Conservation (phyloP, 2,329 filamentous ascomycete genomes). For the Cryphonectria parasitica region DNA sequence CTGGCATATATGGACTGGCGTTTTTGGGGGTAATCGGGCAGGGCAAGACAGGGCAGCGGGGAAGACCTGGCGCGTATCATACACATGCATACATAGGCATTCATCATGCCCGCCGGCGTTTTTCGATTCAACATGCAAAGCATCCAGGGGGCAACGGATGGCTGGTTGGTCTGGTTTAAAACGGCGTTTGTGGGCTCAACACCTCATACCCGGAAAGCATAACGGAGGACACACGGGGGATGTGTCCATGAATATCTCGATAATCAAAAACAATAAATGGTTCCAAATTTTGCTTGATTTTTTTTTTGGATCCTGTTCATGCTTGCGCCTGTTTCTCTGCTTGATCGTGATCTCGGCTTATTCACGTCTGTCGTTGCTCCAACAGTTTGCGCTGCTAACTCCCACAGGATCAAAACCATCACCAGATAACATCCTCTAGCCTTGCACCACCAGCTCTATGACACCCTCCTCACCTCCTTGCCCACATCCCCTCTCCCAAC, state of each 20-base stretch:
- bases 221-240: neutral
- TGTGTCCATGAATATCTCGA: neutral
- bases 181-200: conserved; percentile 33
- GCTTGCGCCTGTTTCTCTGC: neutral
- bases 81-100: conserved; percentile 17
- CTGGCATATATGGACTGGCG: conserved; percentile 23
- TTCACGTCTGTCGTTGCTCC: neutral
- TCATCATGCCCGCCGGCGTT: conserved; percentile 18
- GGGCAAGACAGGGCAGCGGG: conserved; percentile 12
- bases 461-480: conserved; percentile 48
- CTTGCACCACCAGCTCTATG: conserved; percentile 31
- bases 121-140: conserved; percentile 29
- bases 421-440: neutral
- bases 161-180: conserved; percentile 11
- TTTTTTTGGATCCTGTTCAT: neutral
- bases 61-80: conserved; percentile 11
- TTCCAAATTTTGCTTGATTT: neutral
- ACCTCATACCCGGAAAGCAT: conserved; percentile 26
- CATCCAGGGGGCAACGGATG: neutral
- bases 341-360: neutral
- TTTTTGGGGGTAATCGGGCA: conserved; percentile 16
- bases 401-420: neutral
- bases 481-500: conserved; percentile 53
- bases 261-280: neutral
- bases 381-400: neutral